phyloP scores from a whole-genome alignment of 768 basidiomycete genomes.

The Termitomyces sp. region DNA sequence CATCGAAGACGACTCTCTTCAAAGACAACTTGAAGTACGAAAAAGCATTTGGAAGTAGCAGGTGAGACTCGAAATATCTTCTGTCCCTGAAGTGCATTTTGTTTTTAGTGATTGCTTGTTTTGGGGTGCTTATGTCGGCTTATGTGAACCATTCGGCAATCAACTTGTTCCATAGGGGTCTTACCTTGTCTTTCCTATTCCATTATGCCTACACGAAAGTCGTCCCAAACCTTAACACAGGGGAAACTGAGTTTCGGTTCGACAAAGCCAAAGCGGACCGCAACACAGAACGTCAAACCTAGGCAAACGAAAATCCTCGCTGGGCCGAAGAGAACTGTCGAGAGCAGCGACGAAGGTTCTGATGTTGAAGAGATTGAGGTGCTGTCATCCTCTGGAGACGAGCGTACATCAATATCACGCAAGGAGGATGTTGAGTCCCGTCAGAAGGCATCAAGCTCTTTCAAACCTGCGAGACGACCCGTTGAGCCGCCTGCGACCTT shows the following conservation, averaged over 20 bases:
- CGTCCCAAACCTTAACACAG: slow-evolving; percentile 32
- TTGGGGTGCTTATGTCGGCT: not conserved
- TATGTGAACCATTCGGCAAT: not conserved
- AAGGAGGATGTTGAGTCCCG: not conserved
- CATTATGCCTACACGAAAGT: not conserved
- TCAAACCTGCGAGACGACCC: not conserved
- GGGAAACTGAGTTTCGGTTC: slow-evolving; percentile 38
- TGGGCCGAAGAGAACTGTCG: slow-evolving; percentile 3
- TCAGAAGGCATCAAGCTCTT: not conserved
- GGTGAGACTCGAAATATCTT: not conserved
- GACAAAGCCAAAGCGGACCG: slow-evolving; percentile 35
- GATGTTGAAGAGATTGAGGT: slow-evolving; percentile 21
- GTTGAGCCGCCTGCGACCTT: not conserved
- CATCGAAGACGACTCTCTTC: not conserved
- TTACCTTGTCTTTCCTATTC: not conserved
- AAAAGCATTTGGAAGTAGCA: not conserved
- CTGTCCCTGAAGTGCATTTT: not conserved
- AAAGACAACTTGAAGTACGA: not conserved
- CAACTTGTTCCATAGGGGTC: not conserved
- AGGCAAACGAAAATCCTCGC: slow-evolving; percentile 11
- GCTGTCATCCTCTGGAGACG: slow-evolving; percentile 15
- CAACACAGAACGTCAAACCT: slow-evolving; percentile 18
- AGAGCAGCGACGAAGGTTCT: slow-evolving; percentile 15
- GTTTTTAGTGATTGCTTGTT: not conserved
- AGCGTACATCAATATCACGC: slow-evolving; percentile 8